A percentile compares a stretch with the other conserved stretches of the same genome.
Evolutionary conservation across 148 eudicot species (phyloP).

Genomic region (Vaccinium vitisidaea): DNA sequence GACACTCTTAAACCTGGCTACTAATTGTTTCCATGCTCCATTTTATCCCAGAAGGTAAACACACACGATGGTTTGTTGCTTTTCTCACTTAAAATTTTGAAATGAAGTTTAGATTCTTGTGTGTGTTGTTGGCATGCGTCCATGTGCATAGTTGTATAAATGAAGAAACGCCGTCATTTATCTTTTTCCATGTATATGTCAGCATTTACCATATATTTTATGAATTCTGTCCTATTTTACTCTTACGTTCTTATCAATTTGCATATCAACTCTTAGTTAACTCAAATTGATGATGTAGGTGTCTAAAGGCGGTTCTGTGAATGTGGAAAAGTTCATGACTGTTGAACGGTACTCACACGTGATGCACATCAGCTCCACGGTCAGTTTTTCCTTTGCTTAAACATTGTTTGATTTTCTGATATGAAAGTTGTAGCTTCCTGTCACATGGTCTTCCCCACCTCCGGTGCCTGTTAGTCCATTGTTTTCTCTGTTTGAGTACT

Average conservation of each 20-base stretch:
- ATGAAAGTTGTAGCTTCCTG: neutral
- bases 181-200: no score
- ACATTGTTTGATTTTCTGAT: slow-evolving; percentile 5
- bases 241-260: neutral
- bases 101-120: neutral
- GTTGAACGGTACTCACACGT: slow-evolving; percentile 90
- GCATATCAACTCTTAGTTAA: neutral
- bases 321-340: slow-evolving; percentile 84
- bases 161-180: no score
- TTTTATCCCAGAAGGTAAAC: no score
- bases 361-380: slow-evolving; percentile 98
- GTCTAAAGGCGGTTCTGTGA: slow-evolving; percentile 83
- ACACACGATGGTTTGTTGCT: neutral
- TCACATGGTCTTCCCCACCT: neutral
- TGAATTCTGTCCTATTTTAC: neutral
- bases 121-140: no score
- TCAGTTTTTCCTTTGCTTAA: slow-evolving; percentile 34
- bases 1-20: no score
- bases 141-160: no score
- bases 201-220: neutral
- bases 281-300: slow-evolving; percentile 43
- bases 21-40: no score
- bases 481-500: neutral
- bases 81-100: neutral
- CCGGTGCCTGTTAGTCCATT: neutral